phyloP scores from a whole-genome alignment of 2,329 filamentous ascomycete genomes.

The Samsoniella hepiali region DNA sequence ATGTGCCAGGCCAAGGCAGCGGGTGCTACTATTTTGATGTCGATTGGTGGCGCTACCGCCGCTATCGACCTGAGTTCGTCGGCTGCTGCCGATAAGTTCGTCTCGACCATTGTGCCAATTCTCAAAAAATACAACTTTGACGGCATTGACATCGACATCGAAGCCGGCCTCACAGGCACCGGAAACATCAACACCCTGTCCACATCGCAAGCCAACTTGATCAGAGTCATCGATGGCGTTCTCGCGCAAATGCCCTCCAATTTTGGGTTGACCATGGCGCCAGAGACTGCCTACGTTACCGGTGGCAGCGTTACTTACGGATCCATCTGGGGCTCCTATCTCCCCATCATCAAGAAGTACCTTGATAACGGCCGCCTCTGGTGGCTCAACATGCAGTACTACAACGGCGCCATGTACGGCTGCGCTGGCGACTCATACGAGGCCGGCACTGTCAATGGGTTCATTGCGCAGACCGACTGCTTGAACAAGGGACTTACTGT shows the following conservation, averaged over 20 bases:
- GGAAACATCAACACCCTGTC: constrained; percentile 31
- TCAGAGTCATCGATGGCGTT: constrained; percentile 36
- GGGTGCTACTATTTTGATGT: constrained; percentile 34
- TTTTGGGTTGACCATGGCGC: constrained; percentile 53
- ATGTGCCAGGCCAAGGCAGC: constrained; percentile 35
- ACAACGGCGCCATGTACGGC: constrained; percentile 38
- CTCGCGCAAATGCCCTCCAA: constrained; percentile 51
- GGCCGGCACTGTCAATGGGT: constrained; percentile 32
- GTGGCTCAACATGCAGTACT: constrained; percentile 39
- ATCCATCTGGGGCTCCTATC: constrained; percentile 36
- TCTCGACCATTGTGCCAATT: constrained; percentile 35
- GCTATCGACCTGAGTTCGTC: constrained; percentile 32
- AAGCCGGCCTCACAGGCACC: constrained; percentile 31
- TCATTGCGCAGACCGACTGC: constrained; percentile 36
- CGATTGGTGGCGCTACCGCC: constrained; percentile 34
- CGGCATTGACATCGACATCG: constrained; percentile 37
- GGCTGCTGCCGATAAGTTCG: constrained; percentile 33
- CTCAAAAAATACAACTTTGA: constrained; percentile 36
- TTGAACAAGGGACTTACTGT: constrained; percentile 32
- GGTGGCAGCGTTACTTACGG: constrained; percentile 32
- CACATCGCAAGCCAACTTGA: constrained; percentile 33
- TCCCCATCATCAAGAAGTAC: constrained; percentile 38
- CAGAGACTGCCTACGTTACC: constrained; percentile 36
- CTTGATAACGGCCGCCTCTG: constrained; percentile 35
- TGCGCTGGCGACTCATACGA: constrained; percentile 33